A percentile compares a stretch with the other conserved stretches of the same genome.
Evolutionary conservation across 257 asterid species (phyloP).

Genomic region (Capsicum baccatum): DNA sequence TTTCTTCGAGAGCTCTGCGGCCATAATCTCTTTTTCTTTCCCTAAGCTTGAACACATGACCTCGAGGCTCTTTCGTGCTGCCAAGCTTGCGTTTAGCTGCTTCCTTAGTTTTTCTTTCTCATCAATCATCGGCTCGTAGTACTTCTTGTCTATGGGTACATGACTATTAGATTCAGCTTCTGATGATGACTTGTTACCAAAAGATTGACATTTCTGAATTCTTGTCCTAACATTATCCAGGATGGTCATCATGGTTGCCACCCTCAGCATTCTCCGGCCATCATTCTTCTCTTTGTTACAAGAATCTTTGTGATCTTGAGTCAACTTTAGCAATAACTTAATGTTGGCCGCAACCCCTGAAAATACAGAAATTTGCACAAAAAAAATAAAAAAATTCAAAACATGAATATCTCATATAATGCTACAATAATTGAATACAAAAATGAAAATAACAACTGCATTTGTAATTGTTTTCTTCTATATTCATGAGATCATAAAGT

Average conservation of each 20-base stretch:
- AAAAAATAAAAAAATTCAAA: not conserved
- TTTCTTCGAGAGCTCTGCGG: slow-evolving; percentile 59
- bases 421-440: not conserved
- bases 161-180: slow-evolving; percentile 35
- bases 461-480: not conserved
- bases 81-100: slow-evolving; percentile 58
- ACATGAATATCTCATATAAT: not conserved
- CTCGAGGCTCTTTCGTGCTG: slow-evolving; percentile 69
- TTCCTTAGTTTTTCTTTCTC: slow-evolving; percentile 63
- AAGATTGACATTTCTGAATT: slow-evolving; percentile 71
- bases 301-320: slow-evolving; percentile 77
- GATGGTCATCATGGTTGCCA: slow-evolving; percentile 88
- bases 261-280: slow-evolving; percentile 83
- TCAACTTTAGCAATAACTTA: slow-evolving; percentile 66
- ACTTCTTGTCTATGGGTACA: slow-evolving; percentile 24
- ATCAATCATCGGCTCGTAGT: slow-evolving; percentile 19
- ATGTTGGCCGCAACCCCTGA: slow-evolving; percentile 78
- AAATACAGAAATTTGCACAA: slow-evolving; percentile 5
- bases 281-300: slow-evolving; percentile 61
- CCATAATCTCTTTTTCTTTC: slow-evolving; percentile 80
- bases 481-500: not conserved
- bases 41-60: slow-evolving; percentile 76
- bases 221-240: slow-evolving; percentile 66
- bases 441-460: not conserved
- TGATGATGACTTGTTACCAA: slow-evolving; percentile 47